Base-by-base conservation (phyloP, 352 stramenopile genomes). In the Aphanomyces euteiches region DNA sequence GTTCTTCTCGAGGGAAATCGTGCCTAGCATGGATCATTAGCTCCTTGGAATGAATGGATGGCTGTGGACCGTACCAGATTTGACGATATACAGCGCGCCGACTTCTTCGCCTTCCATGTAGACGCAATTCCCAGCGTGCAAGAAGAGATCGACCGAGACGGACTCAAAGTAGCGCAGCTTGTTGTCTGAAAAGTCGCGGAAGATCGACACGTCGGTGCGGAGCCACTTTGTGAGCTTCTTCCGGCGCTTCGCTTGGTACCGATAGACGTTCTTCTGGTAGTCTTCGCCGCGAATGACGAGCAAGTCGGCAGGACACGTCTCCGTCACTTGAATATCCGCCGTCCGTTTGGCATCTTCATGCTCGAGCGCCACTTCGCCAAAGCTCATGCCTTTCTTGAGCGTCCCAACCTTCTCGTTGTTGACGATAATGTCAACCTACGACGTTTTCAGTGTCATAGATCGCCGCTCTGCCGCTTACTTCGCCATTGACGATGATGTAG, bases 151-250 rank as follows among this genome's bases (percentile, higher is more conserved):
- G 53, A 90, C 84, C 17, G 83, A 89, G 48, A 89, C 83, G 59
- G 89, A 80, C 68, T 90, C 83, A 73, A 88, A 90, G 69, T 87
- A 90, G 60, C 88, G 81, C 28, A 90, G 76, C 37, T 90, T 90
- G 73, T 79, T 88, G 69, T 90, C 83, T 15, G 87, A 79, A 34
- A 82, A 90, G 68, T 89, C 83, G 5, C 83, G 81, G 71, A 90
- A 89, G 38, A 89, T 69, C 28, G 75, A 70, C 34, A 89, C 81
- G 56, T 90, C 83, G 0, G 79, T 85, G 72, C 89, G 83, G 50
- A 90, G 67, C 81, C 83, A 90, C 21, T 75, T 80, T 38, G 86
- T 83, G 17, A 89, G 73, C 47, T 89, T 79, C 66, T 90, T 90
- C 5, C 81, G 80, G 19, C 83, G 77, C 28, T 80, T 73, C 17